A percentile compares a stretch with the other conserved stretches of the same genome.
These are phyloP conservation scores for Tetrapisispora fleetii DNA, from an alignment of 805 yeast genomes.

Conservation along the genomic window DNA sequence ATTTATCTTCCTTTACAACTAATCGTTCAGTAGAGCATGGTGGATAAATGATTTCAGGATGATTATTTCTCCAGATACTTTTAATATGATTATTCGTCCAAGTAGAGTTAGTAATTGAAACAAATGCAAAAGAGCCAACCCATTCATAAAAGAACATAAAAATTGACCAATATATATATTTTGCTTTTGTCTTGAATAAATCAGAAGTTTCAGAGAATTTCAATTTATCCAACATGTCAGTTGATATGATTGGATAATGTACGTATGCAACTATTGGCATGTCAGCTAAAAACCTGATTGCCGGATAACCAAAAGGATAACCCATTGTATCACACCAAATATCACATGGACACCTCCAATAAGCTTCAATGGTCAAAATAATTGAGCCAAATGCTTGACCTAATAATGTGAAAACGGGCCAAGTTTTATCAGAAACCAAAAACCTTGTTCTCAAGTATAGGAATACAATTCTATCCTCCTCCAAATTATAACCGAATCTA, in stretches of 20 bases:
- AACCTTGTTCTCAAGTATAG: constrained; percentile 47
- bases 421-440: constrained; percentile 58
- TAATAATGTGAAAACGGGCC: constrained; percentile 71
- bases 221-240: constrained; percentile 71
- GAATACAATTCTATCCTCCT: constrained; percentile 46
- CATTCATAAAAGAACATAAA: constrained; percentile 55
- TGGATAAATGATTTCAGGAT: constrained; percentile 57
- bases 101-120: constrained; percentile 71
- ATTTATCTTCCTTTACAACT: constrained; percentile 18
- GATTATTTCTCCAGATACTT: constrained; percentile 48
- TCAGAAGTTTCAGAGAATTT: constrained; percentile 19
- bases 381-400: constrained; percentile 85
- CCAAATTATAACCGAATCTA: constrained; percentile 49
- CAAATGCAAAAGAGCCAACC: constrained; percentile 56
- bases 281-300: constrained; percentile 42
- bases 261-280: constrained; percentile 80
- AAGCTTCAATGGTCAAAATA: constrained; percentile 59
- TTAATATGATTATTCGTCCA: constrained; percentile 82
- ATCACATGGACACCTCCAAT: constrained; percentile 65
- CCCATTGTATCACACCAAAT: constrained; percentile 95
- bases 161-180: constrained; percentile 59
- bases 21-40: constrained; percentile 72
- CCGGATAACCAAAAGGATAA: constrained; percentile 74
- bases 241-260: constrained; percentile 89
- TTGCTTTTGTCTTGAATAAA: constrained; percentile 26